Evolutionary conservation across 1,284 basidiomycete species (phyloP).

Genomic region (Ganoderma boninense): DNA sequence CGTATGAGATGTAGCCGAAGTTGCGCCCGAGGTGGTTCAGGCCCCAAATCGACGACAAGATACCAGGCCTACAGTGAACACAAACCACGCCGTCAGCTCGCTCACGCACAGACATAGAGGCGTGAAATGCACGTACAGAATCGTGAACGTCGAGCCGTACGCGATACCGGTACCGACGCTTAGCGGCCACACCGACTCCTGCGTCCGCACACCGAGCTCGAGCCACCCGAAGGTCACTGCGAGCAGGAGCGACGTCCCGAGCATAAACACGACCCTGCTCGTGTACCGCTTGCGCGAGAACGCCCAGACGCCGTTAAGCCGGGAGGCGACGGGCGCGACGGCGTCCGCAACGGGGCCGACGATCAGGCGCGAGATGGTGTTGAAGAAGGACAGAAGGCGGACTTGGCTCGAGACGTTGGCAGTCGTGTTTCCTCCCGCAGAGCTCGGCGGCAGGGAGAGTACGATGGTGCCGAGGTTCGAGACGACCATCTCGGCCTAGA

Average conservation of each 20-base stretch:
- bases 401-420: constrained; percentile 60
- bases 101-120: too few relatives aligned
- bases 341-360: constrained; percentile 75
- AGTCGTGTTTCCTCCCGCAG: constrained; percentile 24
- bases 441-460: constrained; percentile 59
- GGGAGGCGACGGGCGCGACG: constrained; percentile 63
- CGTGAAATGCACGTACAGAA: constrained; percentile 59
- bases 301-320: constrained; percentile 45
- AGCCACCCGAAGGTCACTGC: constrained; percentile 62
- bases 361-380: constrained; percentile 75
- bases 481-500: constrained; percentile 78
- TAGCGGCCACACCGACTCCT: constrained; percentile 64
- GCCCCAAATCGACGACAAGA: constrained; percentile 77
- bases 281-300: constrained; percentile 59
- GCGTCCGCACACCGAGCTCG: constrained; percentile 54
- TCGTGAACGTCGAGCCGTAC: constrained; percentile 74
- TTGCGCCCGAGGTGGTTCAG: constrained; percentile 73
- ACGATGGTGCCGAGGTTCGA: constrained; percentile 81
- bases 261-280: constrained; percentile 68
- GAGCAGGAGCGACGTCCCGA: constrained; percentile 56
- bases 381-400: constrained; percentile 71
- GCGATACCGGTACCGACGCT: constrained; percentile 71
- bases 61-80: constrained; percentile 59
- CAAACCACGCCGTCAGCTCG: neutral
- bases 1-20: constrained; percentile 76